phyloP scores from a whole-genome alignment of 345 rosid species.

The Murraya koenigii region DNA sequence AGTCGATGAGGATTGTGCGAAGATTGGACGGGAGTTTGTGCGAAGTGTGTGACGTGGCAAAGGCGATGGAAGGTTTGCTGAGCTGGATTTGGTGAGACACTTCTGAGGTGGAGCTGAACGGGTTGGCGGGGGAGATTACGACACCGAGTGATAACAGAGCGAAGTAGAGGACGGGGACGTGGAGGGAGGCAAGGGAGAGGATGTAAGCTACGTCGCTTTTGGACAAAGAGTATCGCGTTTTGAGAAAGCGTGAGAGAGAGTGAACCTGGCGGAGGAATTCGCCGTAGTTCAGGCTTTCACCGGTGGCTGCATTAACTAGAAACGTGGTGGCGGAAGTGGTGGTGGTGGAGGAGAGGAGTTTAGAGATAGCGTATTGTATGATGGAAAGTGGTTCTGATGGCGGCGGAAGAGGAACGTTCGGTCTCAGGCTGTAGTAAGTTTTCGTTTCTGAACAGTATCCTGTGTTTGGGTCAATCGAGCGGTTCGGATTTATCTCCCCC shows the following conservation, averaged over 20 bases:
- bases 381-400: slow-evolving; percentile 49
- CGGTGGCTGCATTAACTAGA: not conserved
- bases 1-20: slow-evolving; percentile 22
- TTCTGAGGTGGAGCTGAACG: slow-evolving; percentile 23
- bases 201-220: slow-evolving; percentile 34
- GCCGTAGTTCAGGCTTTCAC: not conserved
- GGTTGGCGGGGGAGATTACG: slow-evolving; percentile 33
- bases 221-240: slow-evolving; percentile 14
- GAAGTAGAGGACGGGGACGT: slow-evolving; percentile 35
- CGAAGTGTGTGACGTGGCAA: slow-evolving; percentile 14
- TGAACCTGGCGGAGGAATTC: slow-evolving; percentile 11
- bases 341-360: slow-evolving; percentile 30
- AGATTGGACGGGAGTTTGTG: slow-evolving; percentile 23
- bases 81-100: slow-evolving; percentile 30
- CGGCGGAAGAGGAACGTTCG: slow-evolving; percentile 49
- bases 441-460: slow-evolving; percentile 52
- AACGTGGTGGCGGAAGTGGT: slow-evolving; percentile 10
- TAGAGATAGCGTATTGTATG: slow-evolving; percentile 45
- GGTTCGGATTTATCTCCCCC: not conserved
- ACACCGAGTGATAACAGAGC: slow-evolving; percentile 36
- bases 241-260: slow-evolving; percentile 17
- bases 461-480: slow-evolving; percentile 25
- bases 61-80: slow-evolving; percentile 25
- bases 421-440: slow-evolving; percentile 57
- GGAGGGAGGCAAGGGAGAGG: slow-evolving; percentile 25